Conservation (phyloP, 306 rosid species). For the Acacia crassicarpa region DNA sequence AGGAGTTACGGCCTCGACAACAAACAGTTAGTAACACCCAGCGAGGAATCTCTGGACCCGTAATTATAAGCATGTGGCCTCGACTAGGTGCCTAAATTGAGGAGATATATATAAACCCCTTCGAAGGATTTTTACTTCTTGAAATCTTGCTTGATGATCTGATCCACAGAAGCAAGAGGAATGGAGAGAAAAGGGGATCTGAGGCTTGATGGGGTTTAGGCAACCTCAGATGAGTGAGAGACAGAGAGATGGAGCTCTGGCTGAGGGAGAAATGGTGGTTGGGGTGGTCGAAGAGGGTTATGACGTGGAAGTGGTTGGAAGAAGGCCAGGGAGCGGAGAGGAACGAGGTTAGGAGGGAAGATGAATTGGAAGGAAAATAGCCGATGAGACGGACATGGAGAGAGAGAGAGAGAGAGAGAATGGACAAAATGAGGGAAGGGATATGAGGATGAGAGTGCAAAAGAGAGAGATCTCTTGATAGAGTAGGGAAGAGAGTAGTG, state of each 20-base stretch:
- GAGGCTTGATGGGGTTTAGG: constrained; percentile 47
- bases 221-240: constrained; percentile 53
- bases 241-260: constrained; percentile 75
- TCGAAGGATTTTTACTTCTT: constrained; percentile 47
- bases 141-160: constrained; percentile 51
- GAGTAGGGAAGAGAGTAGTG: constrained; percentile 54
- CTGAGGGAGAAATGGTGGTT: constrained; percentile 50
- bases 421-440: constrained; percentile 33
- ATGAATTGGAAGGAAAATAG: constrained; percentile 56
- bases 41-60: constrained; percentile 62
- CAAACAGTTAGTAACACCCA: constrained; percentile 65
- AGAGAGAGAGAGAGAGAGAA: constrained; percentile 56
- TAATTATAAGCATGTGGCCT: constrained; percentile 81
- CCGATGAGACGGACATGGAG: constrained; percentile 74
- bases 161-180: constrained; percentile 51
- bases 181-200: constrained; percentile 61
- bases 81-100: constrained; percentile 56
- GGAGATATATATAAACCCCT: constrained; percentile 69
- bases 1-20: too few species aligned
- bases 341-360: constrained; percentile 57
- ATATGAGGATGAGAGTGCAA: constrained; percentile 37
- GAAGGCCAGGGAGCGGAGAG: constrained; percentile 67
- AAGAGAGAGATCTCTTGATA: constrained; percentile 42
- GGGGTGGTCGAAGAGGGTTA: constrained; percentile 50
- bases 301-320: constrained; percentile 73